Evolutionary conservation across 768 basidiomycete genomes (phyloP), one percentile per base, ranked within the genome.

Genomic region (Termitomyces sp.): DNA sequence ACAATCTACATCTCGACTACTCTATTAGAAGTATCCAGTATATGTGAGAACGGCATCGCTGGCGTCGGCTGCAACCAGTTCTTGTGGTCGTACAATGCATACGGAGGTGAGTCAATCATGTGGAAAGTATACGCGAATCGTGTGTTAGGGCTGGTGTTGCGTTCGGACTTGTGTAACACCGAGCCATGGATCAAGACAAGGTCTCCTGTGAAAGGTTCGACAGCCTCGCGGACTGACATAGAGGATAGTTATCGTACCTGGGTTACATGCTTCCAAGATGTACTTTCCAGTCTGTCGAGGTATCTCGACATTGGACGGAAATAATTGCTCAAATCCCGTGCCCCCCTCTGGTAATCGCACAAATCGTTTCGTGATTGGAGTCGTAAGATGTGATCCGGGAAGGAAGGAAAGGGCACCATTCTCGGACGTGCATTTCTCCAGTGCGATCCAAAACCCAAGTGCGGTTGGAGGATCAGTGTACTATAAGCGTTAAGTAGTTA

Each of bases 111-210:
- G 65, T 96, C 92, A 49, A 94, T 87, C 91, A 93, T 92, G 63
- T 94, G 95, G 71, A 97, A 98, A 0, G 97, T 98, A 68, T 98
- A 99, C 30, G 95, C 95, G 62, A 86, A 92, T 55, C 97, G 81
- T 1, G 92, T 92, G 60, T 86, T 79, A 22, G 81, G 75, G 54
- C 90, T 92, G 1, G 79, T 80, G 69, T 99, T 99, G 54, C 84
- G 82, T 67, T 92, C 91, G 0, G 91, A 93, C 68, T 93, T 94
- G 74, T 99, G 97, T 59, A 97, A 73, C 2, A 98, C 93, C 22
- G 83, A 80, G 10, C 97, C 97, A 64, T 99, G 95, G 35, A 99
- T 98, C 16, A 98, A 72, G 0, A 98, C 93, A 2, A 99, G 76
- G 60, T 95, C 92, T 20, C 95, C 94, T 87, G 52, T 35, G 16